These are phyloP conservation scores for Alnus rubra DNA, from an alignment of 306 rosid species.

Conservation along the genomic window DNA sequence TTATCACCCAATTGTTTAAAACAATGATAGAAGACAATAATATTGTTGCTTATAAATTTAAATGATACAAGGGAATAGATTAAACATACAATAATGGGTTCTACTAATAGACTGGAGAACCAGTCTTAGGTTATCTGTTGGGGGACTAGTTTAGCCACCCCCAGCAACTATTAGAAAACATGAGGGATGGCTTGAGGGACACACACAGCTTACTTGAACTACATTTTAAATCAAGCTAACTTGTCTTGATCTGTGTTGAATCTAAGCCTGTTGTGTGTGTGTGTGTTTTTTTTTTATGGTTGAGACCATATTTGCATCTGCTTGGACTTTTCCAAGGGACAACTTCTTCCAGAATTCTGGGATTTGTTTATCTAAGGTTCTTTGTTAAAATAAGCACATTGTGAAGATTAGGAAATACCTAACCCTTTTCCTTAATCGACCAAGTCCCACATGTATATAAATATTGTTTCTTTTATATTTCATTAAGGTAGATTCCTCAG, in stretches of 20 bases:
- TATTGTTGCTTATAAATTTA: slow-evolving; percentile 2
- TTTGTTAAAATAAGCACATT: slow-evolving; percentile 25
- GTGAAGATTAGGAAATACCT: slow-evolving; percentile 22
- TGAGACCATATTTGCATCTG: slow-evolving; percentile 24
- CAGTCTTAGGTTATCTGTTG: slow-evolving; percentile 19
- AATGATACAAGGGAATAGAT: background rate
- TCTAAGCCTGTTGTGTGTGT: background rate
- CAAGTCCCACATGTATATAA: slow-evolving; percentile 31
- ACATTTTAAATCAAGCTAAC: slow-evolving; percentile 25
- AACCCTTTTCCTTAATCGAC: slow-evolving; percentile 11
- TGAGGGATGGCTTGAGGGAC: slow-evolving; percentile 17
- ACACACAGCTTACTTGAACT: slow-evolving; percentile 20
- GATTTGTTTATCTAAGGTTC: slow-evolving; percentile 26
- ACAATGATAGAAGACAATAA: slow-evolving; percentile 19
- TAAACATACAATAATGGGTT: background rate
- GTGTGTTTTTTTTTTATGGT: slow-evolving; percentile 2
- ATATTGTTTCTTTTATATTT: slow-evolving; percentile 13
- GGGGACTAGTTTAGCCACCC: slow-evolving; percentile 15
- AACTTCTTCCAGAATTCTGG: slow-evolving; percentile 36
- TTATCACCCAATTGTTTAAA: slow-evolving; percentile 23
- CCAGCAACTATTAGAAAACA: background rate
- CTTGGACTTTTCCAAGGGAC: slow-evolving; percentile 50
- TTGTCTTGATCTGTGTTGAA: slow-evolving; percentile 46
- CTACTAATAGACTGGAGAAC: background rate
- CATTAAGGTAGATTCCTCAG: slow-evolving; percentile 40